These are phyloP conservation scores for Gracilariopsis chorda DNA, from an alignment of 23 red algal genomes.

Conservation along the genomic window DNA sequence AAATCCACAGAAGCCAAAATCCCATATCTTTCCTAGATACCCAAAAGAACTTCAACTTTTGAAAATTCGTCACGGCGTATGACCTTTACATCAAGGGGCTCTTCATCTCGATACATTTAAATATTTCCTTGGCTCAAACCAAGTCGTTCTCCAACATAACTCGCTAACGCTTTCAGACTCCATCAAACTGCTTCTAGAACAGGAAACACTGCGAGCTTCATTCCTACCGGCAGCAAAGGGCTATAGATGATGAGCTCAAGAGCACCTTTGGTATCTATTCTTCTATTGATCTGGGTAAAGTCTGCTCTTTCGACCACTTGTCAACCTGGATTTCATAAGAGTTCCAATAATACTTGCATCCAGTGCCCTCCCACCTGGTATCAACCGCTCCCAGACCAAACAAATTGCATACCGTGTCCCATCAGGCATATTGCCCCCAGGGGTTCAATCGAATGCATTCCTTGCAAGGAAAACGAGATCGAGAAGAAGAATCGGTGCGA, in stretches of 20 bases:
- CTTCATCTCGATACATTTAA: too few species aligned
- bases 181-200: too few species aligned
- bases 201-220: too few species aligned
- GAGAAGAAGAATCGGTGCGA: neutral
- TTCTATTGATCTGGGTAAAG: neutral
- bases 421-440: neutral
- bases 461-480: neutral
- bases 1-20: too few species aligned
- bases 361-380: neutral
- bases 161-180: too few species aligned
- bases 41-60: too few species aligned
- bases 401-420: neutral
- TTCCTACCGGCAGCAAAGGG: too few species aligned
- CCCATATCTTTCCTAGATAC: too few species aligned
- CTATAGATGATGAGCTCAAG: neutral
- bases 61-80: too few species aligned
- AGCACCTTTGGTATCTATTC: neutral
- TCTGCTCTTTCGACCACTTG: neutral
- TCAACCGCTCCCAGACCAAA: neutral
- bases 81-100: too few species aligned
- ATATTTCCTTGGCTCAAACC: too few species aligned
- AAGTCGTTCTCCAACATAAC: too few species aligned
- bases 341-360: neutral
- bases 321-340: neutral
- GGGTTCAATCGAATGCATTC: neutral